phyloP scores from a whole-genome alignment of 768 basidiomycete species.

The Boletellus ananas region DNA sequence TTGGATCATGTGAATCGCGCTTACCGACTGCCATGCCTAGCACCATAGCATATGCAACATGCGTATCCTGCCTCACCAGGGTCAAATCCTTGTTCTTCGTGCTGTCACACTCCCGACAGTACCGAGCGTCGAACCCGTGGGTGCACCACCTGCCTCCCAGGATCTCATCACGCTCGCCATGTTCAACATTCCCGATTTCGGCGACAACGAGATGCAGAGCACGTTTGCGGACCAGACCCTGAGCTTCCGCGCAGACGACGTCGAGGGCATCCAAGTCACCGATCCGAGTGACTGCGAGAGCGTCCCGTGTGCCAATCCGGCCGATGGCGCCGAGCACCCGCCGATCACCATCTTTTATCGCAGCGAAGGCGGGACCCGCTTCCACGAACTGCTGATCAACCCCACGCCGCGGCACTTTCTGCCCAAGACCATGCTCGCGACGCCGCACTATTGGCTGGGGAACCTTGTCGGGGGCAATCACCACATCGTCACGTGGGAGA shows the following conservation, averaged over 20 bases:
- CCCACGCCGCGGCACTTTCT: slow-evolving; percentile 22
- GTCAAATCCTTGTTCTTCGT: slow-evolving; percentile 50
- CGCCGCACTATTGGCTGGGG: slow-evolving; percentile 28
- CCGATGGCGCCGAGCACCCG: slow-evolving; percentile 26
- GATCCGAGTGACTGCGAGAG: slow-evolving; percentile 26
- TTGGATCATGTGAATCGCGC: background rate
- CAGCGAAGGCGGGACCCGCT: slow-evolving; percentile 25
- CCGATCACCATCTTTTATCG: slow-evolving; percentile 34
- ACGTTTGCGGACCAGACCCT: slow-evolving; percentile 26
- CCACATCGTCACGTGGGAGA: slow-evolving; percentile 28
- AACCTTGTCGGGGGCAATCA: slow-evolving; percentile 23
- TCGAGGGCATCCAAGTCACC: slow-evolving; percentile 34
- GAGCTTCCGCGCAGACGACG: slow-evolving; percentile 31
- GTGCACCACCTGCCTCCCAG: slow-evolving; percentile 18
- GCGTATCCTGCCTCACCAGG: slow-evolving; percentile 49
- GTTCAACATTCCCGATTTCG: slow-evolving; percentile 30
- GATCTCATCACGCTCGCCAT: slow-evolving; percentile 30
- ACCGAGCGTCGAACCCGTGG: slow-evolving; percentile 1
- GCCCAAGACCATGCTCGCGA: slow-evolving; percentile 21
- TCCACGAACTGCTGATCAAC: slow-evolving; percentile 29
- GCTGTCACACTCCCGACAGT: slow-evolving; percentile 26
- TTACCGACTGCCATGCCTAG: slow-evolving; percentile 27
- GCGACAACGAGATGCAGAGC: slow-evolving; percentile 25
- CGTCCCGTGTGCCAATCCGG: slow-evolving; percentile 10
- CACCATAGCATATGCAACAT: slow-evolving; percentile 49